A percentile compares a stretch with the other conserved stretches of the same genome.
Conservation (phyloP, 1,139 yeast species). For the Wickerhamomyces sp. region DNA sequence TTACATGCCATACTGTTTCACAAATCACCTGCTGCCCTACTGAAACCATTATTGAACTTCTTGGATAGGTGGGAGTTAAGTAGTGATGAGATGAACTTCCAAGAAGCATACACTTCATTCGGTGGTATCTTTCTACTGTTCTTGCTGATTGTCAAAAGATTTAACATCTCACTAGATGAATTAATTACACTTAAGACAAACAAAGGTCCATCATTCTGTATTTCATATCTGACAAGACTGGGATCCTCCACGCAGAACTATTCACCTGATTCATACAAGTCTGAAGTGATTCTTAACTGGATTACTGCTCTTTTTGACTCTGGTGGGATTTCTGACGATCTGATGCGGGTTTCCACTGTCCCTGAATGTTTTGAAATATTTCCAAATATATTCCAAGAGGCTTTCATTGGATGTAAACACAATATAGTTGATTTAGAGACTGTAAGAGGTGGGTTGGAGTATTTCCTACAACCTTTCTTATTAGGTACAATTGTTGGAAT, state of each 20-base stretch:
- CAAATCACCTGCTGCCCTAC: constrained; percentile 20
- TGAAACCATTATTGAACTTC: constrained; percentile 28
- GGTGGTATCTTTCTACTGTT: constrained; percentile 54
- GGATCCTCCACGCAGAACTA: constrained; percentile 19
- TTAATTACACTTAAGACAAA: constrained; percentile 17
- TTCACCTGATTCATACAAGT: constrained; percentile 10
- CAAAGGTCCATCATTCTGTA: constrained; percentile 20
- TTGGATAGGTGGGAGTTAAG: constrained; percentile 30
- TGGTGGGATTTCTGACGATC: constrained; percentile 82
- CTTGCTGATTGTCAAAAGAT: constrained; percentile 40
- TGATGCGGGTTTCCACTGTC: constrained; percentile 61
- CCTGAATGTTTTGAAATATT: constrained; percentile 65
- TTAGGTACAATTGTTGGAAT: constrained; percentile 41
- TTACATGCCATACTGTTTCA: constrained; percentile 38
- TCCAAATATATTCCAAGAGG: constrained; percentile 72
- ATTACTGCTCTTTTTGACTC: constrained; percentile 74
- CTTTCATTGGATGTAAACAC: constrained; percentile 54
- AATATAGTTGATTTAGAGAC: constrained; percentile 48
- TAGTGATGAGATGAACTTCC: constrained; percentile 54
- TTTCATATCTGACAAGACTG: constrained; percentile 18
- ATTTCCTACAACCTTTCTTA: constrained; percentile 57
- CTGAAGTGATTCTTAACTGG: constrained; percentile 66
- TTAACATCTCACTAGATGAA: constrained; percentile 33
- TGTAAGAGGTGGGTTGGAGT: constrained; percentile 56
- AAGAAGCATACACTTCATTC: constrained; percentile 64